Percentiles rank a stretch among this genome's conserved stretches.
phyloP scores from a whole-genome alignment of 331 rosid species.

The Quercus lobata region DNA sequence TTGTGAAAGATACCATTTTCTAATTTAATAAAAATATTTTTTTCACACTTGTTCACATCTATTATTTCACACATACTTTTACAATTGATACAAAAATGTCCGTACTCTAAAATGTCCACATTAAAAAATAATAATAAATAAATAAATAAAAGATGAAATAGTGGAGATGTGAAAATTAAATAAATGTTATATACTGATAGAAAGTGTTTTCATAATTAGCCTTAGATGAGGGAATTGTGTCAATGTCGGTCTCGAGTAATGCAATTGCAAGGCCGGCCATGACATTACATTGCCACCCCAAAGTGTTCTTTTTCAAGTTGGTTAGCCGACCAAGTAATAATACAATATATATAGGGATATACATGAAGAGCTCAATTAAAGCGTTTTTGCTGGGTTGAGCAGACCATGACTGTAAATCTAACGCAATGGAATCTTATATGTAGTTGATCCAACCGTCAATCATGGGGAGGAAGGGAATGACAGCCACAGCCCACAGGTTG shows the following conservation, averaged over 20 bases:
- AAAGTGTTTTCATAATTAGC: too few relatives aligned
- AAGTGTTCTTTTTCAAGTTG: background rate
- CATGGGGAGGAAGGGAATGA: background rate
- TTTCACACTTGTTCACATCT: too few relatives aligned
- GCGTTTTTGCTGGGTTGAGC: background rate
- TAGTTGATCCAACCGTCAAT: background rate
- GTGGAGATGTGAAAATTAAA: too few relatives aligned
- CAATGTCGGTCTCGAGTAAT: background rate
- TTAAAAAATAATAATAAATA: too few relatives aligned
- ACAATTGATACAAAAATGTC: too few relatives aligned
- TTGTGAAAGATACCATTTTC: too few relatives aligned
- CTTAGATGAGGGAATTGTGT: background rate
- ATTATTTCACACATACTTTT: too few relatives aligned
- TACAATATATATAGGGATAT: too few relatives aligned
- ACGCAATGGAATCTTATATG: background rate
- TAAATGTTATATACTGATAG: too few relatives aligned
- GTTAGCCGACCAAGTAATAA: conserved; percentile 32
- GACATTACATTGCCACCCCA: background rate
- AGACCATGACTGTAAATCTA: background rate
- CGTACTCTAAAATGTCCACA: too few relatives aligned
- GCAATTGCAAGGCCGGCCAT: background rate
- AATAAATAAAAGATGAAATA: too few relatives aligned
- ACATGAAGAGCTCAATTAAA: background rate
- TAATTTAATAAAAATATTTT: too few relatives aligned
- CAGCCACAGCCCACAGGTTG: background rate